phyloP scores from a whole-genome alignment of 2,329 filamentous ascomycete species.

The Hirsutella rhossiliensis region DNA sequence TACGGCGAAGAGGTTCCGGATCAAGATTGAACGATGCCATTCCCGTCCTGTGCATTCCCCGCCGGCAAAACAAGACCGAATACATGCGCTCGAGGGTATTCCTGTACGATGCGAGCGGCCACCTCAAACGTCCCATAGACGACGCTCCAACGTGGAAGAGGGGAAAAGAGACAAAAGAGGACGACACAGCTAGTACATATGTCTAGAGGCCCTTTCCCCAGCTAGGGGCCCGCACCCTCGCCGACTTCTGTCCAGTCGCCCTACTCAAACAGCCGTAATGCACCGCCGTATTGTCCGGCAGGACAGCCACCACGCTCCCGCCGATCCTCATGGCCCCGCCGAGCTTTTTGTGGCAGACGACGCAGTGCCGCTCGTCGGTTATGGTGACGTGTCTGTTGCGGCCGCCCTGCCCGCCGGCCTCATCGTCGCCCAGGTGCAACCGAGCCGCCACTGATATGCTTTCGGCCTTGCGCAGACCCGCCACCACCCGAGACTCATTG shows the following conservation, averaged over 20 bases:
- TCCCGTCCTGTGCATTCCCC: neutral
- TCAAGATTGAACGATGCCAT: slow-evolving; percentile 38
- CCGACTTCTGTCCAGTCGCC: slow-evolving; percentile 25
- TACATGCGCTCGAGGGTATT: slow-evolving; percentile 9
- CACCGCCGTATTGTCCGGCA: slow-evolving; percentile 71
- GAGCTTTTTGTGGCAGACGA: slow-evolving; percentile 85
- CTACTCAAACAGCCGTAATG: slow-evolving; percentile 66
- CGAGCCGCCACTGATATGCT: slow-evolving; percentile 65
- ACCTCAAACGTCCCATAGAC: neutral
- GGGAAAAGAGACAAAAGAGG: neutral
- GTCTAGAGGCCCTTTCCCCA: slow-evolving; percentile 25
- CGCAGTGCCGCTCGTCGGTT: slow-evolving; percentile 78
- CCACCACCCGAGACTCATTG: slow-evolving; percentile 68
- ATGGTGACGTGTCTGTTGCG: slow-evolving; percentile 62
- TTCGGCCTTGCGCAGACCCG: slow-evolving; percentile 65
- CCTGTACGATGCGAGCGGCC: slow-evolving; percentile 2
- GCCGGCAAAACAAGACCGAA: neutral
- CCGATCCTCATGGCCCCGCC: slow-evolving; percentile 77
- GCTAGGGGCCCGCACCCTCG: slow-evolving; percentile 18
- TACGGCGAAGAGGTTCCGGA: slow-evolving; percentile 78
- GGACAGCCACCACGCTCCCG: slow-evolving; percentile 79
- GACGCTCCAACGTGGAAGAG: neutral
- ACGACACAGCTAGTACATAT: neutral
- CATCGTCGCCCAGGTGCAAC: slow-evolving; percentile 59
- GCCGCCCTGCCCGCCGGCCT: slow-evolving; percentile 37